Percentiles rank a stretch among this genome's conserved stretches.
phyloP scores from a whole-genome alignment of 1,284 basidiomycete genomes.

The Leucoagaricus sp. region DNA sequence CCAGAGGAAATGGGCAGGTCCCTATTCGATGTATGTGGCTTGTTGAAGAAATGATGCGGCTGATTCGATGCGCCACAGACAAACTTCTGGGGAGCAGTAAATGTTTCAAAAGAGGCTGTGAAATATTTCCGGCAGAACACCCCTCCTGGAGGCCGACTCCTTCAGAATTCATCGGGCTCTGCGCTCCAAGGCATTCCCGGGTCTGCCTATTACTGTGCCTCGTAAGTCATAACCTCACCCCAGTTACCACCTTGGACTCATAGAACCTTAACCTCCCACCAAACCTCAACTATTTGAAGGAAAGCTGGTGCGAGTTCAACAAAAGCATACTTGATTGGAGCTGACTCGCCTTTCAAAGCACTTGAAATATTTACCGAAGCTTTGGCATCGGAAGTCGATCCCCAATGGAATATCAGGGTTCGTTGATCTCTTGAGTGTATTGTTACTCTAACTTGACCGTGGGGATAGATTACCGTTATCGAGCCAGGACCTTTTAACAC shows the following conservation, averaged over 20 bases:
- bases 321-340: neutral
- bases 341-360: neutral
- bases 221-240: constrained; percentile 13
- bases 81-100: constrained; percentile 25
- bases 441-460: neutral
- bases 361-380: constrained; percentile 10
- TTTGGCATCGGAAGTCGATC: constrained; percentile 15
- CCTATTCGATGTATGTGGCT: constrained; percentile 22
- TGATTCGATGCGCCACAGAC: constrained; percentile 14
- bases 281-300: neutral
- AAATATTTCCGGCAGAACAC: constrained; percentile 23
- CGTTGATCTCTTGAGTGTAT: neutral
- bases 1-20: constrained; percentile 21
- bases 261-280: neutral
- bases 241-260: neutral
- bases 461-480: constrained; percentile 16
- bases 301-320: constrained; percentile 3
- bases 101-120: constrained; percentile 20
- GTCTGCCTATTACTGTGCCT: constrained; percentile 16
- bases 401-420: constrained; percentile 20
- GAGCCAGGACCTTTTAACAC: constrained; percentile 22
- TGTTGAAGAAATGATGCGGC: neutral
- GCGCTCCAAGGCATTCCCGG: constrained; percentile 12
- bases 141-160: constrained; percentile 20
- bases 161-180: constrained; percentile 19